phyloP scores from a whole-genome alignment of 2,329 filamentous ascomycete genomes.

The Diaporthe caulivora region DNA sequence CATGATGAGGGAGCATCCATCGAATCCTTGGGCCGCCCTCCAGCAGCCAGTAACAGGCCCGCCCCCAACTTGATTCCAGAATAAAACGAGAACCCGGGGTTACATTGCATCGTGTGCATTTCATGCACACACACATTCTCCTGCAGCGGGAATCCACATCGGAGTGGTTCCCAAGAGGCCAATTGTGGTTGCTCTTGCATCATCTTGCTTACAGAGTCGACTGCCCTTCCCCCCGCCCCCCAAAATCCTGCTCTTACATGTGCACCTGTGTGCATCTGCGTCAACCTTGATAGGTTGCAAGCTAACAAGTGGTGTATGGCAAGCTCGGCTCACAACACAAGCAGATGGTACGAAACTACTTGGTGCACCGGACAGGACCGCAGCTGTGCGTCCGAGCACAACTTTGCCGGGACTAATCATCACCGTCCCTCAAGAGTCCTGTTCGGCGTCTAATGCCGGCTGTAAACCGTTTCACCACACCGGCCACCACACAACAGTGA shows the following conservation, averaged over 20 bases:
- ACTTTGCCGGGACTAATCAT: not conserved
- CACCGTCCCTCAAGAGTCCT: not conserved
- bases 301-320: not conserved
- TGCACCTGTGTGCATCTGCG: conserved; percentile 16
- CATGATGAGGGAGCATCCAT: conserved; percentile 31
- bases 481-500: not conserved
- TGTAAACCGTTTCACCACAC: conserved; percentile 1
- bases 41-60: conserved; percentile 15
- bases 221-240: too few species aligned
- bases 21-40: not conserved
- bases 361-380: not conserved
- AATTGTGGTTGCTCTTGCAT: conserved; percentile 28
- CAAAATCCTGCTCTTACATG: too few species aligned
- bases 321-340: conserved; percentile 18
- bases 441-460: not conserved
- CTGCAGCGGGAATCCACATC: conserved; percentile 21
- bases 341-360: not conserved
- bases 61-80: conserved; percentile 16
- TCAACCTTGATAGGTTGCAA: conserved; percentile 3
- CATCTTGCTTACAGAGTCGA: conserved; percentile 25
- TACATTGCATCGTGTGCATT: conserved; percentile 21
- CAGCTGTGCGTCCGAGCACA: not conserved
- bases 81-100: conserved; percentile 23
- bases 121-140: conserved; percentile 16
- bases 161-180: conserved; percentile 5